Evolutionary conservation across 1,284 basidiomycete species (phyloP), one percentile per base, ranked within the genome.

Genomic region (Apiotrichum siamense): DNA sequence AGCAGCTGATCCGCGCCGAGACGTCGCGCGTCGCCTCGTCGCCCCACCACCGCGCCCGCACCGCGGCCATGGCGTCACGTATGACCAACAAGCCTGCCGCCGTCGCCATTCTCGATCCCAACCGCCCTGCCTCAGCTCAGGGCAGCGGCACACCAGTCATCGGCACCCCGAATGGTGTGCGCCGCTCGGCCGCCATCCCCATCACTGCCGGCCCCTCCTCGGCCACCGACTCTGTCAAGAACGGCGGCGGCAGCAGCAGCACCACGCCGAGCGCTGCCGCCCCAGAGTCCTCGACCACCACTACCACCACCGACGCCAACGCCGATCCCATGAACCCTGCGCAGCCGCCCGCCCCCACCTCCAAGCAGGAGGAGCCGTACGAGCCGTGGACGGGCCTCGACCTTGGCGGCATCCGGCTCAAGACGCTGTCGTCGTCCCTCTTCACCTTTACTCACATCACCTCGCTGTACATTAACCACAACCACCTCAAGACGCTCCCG

Each of bases 381-480:
- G 68, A 75, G 54, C 70, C 83, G 1, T 99, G 94, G 93, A 86
- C 79, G 26, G 89, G 89, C 13, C 78, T 99, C 52, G 94, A 99
- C 75, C 91, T 99, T 83, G 94, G 96, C 51, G 94, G 94, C 5
- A 85, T 97, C 55, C 83, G 84, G 58, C 83, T 98, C 69, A 94
- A 94, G 80, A 91, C 87, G 61, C 79, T 99, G 44, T 87, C 92
- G 25, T 75, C 82, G 12, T 83, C 82, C 13, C 79, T 96, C 31
- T 98, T 97, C 77, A 79, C 83, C n/a, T 97, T 97, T 78, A 81
- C 81, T 17, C 91, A 90, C 77, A 83, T 99, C 58, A 88, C 88
- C 57, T 88, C 86, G 58, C 83, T 99, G 49, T 98, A 96, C 75
- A 88, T 99, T 75, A 97, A 97, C 66, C 94, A 98, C 78, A 99